Base-by-base conservation (phyloP, 1,284 basidiomycete genomes). In the Moesziomyces aphidis region DNA sequence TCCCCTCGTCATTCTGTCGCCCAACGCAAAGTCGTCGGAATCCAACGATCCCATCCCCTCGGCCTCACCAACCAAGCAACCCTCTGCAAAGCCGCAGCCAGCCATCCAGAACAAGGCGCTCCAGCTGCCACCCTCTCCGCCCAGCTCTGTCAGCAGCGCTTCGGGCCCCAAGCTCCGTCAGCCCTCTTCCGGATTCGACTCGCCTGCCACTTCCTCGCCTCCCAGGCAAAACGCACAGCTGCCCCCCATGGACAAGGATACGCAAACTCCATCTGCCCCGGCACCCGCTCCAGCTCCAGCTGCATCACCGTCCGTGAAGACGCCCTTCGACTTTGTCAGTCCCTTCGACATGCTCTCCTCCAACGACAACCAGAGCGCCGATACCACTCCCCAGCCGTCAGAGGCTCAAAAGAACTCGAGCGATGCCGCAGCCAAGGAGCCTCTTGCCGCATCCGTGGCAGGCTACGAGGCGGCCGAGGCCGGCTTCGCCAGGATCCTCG, bases 291-390 rank as follows among this genome's bases (percentile, higher is more conserved):
- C 42, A 19, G 21, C 55, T 10, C 22, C 51, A 17, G 50, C 64
- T 17, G 21, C 64, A 19, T 48, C 58, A 3, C 23, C 64, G 3
- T 55, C 63, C 10, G 26, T 50, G 44, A 61, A 56, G 54, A 67
- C 64, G 7, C 64, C 64, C 9, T 71, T 71, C 34, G 68, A 71
- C 58, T 65, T 71, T 58, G 62, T 71, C 54, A 71, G 61, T 28
- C 68, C 68, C 2, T 71, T 71, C 44, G 68, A 71, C 21, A 55
- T 71, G 61, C 68, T 71, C 15, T 50, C 66, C 13, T 42, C 39
- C 39, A 19, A 19, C 39, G 39, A 42, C 15, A 55, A 54, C 13
- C 55, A 46, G 10, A 42, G 50, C 9, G 56, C 55, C 6, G 22
- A 50, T 21, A 15, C 36, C 22, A 51, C 60, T 44, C 47, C 50